These are phyloP conservation scores for Amanita rimosa DNA, from an alignment of 768 basidiomycete species.

Conservation along the genomic window DNA sequence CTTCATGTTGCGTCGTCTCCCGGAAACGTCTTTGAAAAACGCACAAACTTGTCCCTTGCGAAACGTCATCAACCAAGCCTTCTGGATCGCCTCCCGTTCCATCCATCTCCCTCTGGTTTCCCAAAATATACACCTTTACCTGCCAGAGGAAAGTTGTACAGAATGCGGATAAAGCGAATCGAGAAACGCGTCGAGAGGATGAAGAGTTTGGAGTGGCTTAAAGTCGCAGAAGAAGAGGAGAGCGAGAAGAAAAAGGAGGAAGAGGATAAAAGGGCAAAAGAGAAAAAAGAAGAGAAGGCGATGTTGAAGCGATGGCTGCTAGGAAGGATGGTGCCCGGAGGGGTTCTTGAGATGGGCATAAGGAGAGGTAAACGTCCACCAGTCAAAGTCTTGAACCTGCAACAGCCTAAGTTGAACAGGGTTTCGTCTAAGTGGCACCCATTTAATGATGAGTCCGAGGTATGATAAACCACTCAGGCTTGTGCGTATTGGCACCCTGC, in stretches of 20 bases:
- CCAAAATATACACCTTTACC: conserved; percentile 32
- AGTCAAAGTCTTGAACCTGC: neutral
- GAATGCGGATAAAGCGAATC: conserved; percentile 22
- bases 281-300: neutral
- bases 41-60: neutral
- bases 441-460: neutral
- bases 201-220: conserved; percentile 22
- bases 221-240: conserved; percentile 18
- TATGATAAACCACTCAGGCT: neutral
- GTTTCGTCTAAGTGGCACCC: neutral
- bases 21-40: neutral
- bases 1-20: neutral
- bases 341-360: conserved; percentile 1
- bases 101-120: conserved; percentile 14
- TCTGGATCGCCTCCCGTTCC: conserved; percentile 10
- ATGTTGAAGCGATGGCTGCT: neutral
- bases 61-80: conserved; percentile 6
- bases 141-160: conserved; percentile 22
- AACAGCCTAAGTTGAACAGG: neutral
- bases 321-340: neutral
- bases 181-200: conserved; percentile 17
- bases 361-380: neutral
- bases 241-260: conserved; percentile 9
- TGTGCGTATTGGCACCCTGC: too few species aligned
- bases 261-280: conserved; percentile 8